Conservation (phyloP, 345 rosid genomes). For the Hibiscus tridactylites region DNA sequence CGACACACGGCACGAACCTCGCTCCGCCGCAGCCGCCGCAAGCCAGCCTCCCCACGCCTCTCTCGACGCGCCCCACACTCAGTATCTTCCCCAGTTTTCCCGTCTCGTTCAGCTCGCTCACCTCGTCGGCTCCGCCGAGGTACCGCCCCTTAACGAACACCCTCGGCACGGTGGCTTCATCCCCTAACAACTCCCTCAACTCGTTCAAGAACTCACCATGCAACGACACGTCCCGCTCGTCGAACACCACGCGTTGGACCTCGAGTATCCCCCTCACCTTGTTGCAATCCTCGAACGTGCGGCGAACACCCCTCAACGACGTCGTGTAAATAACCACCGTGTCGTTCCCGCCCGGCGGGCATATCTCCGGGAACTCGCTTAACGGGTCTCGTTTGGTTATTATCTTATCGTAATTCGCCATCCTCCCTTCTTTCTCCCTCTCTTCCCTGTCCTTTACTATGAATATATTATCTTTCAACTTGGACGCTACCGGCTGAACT, state of each 20-base stretch:
- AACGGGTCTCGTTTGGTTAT: slow-evolving; percentile 56
- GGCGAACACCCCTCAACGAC: slow-evolving; percentile 75
- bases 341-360: slow-evolving; percentile 69
- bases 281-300: slow-evolving; percentile 67
- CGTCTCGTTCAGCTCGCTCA: slow-evolving; percentile 59
- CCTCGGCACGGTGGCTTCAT: slow-evolving; percentile 48
- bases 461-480: background rate
- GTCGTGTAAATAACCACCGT: slow-evolving; percentile 77
- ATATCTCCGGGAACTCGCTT: slow-evolving; percentile 57
- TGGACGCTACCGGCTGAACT: background rate
- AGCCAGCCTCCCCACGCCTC: slow-evolving; percentile 56
- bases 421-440: slow-evolving; percentile 65
- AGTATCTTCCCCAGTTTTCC: slow-evolving; percentile 62
- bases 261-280: slow-evolving; percentile 47
- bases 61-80: slow-evolving; percentile 54
- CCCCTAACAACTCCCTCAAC: slow-evolving; percentile 47
- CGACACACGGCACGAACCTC: slow-evolving; percentile 76
- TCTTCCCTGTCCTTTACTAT: slow-evolving; percentile 15
- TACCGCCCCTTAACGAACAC: slow-evolving; percentile 81
- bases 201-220: slow-evolving; percentile 65
- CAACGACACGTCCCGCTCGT: slow-evolving; percentile 84
- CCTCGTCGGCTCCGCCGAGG: slow-evolving; percentile 70
- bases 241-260: slow-evolving; percentile 49
- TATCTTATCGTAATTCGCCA: slow-evolving; percentile 26
- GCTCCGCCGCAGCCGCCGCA: slow-evolving; percentile 93